Base-by-base conservation (phyloP, 352 stramenopile genomes). In the Peronospora belbahrii region DNA sequence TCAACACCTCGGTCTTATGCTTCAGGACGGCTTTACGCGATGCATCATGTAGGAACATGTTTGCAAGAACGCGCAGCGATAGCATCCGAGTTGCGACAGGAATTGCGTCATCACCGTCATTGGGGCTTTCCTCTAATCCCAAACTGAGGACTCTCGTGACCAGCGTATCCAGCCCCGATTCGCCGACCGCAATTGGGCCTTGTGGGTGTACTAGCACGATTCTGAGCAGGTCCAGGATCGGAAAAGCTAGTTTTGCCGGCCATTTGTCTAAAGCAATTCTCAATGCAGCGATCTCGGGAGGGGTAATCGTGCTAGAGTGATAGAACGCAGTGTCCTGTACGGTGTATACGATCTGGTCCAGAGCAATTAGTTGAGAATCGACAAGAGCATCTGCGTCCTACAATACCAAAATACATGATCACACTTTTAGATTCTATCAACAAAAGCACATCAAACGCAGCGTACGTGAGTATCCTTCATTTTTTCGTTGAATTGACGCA, bases 181-280 rank as follows among this genome's bases (percentile, higher is more conserved):
- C 47, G 20, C 71, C 60, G 3, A 91, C 27, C 18, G 68, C 49
- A 6, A 15, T 38, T 2, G 71, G 59, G 0, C 80, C 88, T 53
- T 96, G 77, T 0, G 92, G 90, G 55, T 98, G 94, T 4, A 94
- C 61, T 1, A 96, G 45, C 23, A 91, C 70, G 11, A 97, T 65
- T 6, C 94, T 81, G 22, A 94, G 74, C 51, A 98, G 56, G 67
- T 98, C 94, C 18, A 98, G 65, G 3, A 74, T 83, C 8, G 92
- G 88, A 62, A 97, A 98, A 3, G 77, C 83, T 23, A 87, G 45
- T 8, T 76, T 67, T 0, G 67, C 68, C 4, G 83, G 73, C 83
- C 90, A 96, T 2, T 59, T 49, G 5, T 65, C 45, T 10, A 97
- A 38, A 22, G 89, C 70, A 20, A 66, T 70, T 22, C 52, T 56